These are phyloP conservation scores for Rhododendron henanense DNA, from an alignment of 148 eudicot species.

Conservation along the genomic window DNA sequence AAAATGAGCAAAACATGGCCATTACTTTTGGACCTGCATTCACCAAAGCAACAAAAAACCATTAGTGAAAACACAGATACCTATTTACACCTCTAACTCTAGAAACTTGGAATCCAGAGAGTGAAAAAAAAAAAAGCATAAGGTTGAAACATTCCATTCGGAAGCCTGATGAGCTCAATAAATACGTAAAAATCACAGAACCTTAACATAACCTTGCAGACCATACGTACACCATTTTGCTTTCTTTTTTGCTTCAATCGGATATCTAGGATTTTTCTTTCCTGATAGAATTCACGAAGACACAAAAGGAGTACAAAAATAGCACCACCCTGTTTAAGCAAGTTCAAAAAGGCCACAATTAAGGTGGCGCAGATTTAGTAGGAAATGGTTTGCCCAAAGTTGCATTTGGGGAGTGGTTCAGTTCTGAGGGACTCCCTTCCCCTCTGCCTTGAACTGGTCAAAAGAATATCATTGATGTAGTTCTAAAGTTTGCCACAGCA, in stretches of 20 bases:
- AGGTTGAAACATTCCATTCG: background rate
- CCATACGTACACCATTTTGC: background rate
- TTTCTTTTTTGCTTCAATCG: no score
- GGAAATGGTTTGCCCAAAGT: background rate
- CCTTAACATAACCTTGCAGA: background rate
- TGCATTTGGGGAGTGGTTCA: background rate
- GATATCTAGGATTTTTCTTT: background rate
- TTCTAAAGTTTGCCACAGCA: background rate
- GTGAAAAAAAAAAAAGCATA: background rate
- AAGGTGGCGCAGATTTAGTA: background rate
- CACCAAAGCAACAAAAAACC: slow-evolving; percentile 13
- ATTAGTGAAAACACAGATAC: background rate
- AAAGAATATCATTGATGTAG: background rate
- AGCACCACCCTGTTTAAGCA: background rate
- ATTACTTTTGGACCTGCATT: slow-evolving; percentile 68
- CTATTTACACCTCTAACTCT: background rate
- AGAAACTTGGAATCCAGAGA: background rate
- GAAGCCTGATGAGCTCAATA: background rate
- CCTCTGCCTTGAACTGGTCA: background rate
- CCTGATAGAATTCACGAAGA: background rate
- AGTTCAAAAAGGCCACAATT: background rate
- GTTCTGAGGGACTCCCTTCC: background rate
- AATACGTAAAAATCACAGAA: background rate
- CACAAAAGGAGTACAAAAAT: background rate
- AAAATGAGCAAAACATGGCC: slow-evolving; percentile 47